phyloP scores from a whole-genome alignment of 2,329 filamentous ascomycete genomes.

The Fusarium metavorans region DNA sequence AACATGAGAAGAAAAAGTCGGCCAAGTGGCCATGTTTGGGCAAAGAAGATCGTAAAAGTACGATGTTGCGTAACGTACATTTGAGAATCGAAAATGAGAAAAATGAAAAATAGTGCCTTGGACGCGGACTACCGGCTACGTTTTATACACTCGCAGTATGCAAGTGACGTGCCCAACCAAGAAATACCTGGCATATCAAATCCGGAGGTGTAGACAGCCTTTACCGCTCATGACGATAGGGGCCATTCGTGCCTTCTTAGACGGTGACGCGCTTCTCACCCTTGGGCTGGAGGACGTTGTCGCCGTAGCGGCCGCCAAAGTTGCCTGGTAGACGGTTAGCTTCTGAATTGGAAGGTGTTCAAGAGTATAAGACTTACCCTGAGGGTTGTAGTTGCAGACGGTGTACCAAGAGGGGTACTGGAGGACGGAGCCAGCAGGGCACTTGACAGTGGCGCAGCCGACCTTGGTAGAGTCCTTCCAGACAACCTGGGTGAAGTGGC shows the following conservation, averaged over 20 bases:
- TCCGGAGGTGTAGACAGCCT: slow-evolving; percentile 18
- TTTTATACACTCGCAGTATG: slow-evolving; percentile 26
- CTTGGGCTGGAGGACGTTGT: slow-evolving; percentile 60
- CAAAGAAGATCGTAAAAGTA: slow-evolving; percentile 50
- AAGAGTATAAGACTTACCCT: slow-evolving; percentile 66
- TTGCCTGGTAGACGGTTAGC: slow-evolving; percentile 48
- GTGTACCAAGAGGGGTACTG: slow-evolving; percentile 75
- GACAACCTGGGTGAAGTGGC: slow-evolving; percentile 62
- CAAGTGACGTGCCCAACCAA: slow-evolving; percentile 30
- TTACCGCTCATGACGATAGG: slow-evolving; percentile 23
- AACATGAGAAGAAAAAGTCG: slow-evolving; percentile 37
- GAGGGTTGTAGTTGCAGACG: slow-evolving; percentile 87
- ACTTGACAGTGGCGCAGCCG: slow-evolving; percentile 77
- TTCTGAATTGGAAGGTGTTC: too few species aligned
- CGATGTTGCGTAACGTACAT: slow-evolving; percentile 51
- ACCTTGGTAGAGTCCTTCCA: slow-evolving; percentile 55
- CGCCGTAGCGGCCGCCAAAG: slow-evolving; percentile 61
- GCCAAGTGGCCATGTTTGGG: slow-evolving; percentile 39
- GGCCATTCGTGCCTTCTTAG: slow-evolving; percentile 35
- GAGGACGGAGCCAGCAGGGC: slow-evolving; percentile 62
- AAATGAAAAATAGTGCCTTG: slow-evolving; percentile 34
- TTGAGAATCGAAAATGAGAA: slow-evolving; percentile 49
- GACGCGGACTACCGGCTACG: slow-evolving; percentile 29
- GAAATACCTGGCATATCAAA: slow-evolving; percentile 15
- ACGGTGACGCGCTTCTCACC: slow-evolving; percentile 41